These are phyloP conservation scores for Blumeria graminis DNA, from an alignment of 2,329 filamentous ascomycete genomes.

Conservation along the genomic window DNA sequence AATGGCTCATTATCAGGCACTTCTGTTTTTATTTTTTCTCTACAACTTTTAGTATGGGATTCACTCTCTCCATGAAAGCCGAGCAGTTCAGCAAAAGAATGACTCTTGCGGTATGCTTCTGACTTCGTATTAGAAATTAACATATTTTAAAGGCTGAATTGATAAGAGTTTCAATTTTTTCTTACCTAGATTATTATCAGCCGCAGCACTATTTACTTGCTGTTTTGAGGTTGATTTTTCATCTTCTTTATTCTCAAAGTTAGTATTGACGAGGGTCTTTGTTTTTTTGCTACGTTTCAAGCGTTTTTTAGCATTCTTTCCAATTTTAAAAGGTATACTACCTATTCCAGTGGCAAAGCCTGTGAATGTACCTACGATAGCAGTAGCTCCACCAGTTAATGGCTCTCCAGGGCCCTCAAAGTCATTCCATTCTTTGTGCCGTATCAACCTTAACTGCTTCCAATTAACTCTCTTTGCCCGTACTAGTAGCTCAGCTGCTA, in stretches of 20 bases:
- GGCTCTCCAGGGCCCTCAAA: constrained; percentile 55
- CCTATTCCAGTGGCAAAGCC: constrained; percentile 38
- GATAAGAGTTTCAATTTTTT: no score
- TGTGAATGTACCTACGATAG: constrained; percentile 31
- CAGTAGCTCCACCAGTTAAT: constrained; percentile 38
- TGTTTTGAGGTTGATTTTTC: no score
- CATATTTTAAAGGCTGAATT: no score
- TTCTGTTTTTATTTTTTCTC: background rate
- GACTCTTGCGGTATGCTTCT: no score
- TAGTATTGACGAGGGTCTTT: background rate
- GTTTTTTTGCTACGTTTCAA: background rate
- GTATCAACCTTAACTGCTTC: constrained; percentile 35
- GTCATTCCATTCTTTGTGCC: constrained; percentile 53
- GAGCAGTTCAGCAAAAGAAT: no score
- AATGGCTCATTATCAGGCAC: constrained; percentile 2
- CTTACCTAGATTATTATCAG: no score
- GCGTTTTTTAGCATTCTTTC: constrained; percentile 30
- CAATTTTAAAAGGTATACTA: constrained; percentile 35
- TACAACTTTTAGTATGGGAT: background rate
- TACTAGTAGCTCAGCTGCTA: constrained; percentile 42
- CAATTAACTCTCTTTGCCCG: constrained; percentile 35
- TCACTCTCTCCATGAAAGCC: background rate
- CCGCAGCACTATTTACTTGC: no score
- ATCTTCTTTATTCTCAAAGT: background rate
- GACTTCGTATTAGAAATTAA: no score